Evolutionary conservation across 2,329 filamentous ascomycete genomes (phyloP).

Genomic region (Colletotrichum chlorophyti): DNA sequence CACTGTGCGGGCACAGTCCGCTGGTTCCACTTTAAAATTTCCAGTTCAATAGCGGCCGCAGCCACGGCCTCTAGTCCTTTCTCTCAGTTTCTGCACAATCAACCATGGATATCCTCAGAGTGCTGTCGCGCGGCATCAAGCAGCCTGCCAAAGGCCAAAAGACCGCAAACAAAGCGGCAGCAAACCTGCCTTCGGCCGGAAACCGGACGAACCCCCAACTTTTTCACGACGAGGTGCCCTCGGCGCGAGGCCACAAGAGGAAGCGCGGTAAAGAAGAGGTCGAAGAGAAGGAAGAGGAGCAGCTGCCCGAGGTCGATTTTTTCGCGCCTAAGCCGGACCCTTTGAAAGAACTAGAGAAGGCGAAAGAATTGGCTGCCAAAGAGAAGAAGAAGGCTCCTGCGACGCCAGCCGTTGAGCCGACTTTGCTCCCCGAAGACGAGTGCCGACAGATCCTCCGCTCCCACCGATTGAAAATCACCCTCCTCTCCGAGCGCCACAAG

Average conservation of each 20-base stretch:
- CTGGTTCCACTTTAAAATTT: slow-evolving; percentile 23
- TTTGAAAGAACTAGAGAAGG: slow-evolving; percentile 24
- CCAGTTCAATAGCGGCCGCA: slow-evolving; percentile 10
- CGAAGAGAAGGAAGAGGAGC: slow-evolving; percentile 40
- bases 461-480: slow-evolving; percentile 84
- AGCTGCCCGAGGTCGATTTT: slow-evolving; percentile 62
- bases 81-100: not conserved
- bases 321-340: slow-evolving; percentile 57
- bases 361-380: slow-evolving; percentile 31
- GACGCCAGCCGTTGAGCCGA: slow-evolving; percentile 37
- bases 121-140: slow-evolving; percentile 75
- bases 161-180: slow-evolving; percentile 38
- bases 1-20: slow-evolving; percentile 18
- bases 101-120: slow-evolving; percentile 74
- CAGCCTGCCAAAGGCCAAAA: slow-evolving; percentile 48
- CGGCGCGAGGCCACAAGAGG: slow-evolving; percentile 56
- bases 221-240: slow-evolving; percentile 63
- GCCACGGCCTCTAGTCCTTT: not conserved
- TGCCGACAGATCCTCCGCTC: slow-evolving; percentile 77
- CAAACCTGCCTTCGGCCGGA: slow-evolving; percentile 69
- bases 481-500: slow-evolving; percentile 64
- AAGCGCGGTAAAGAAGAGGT: slow-evolving; percentile 51
- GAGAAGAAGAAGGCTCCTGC: slow-evolving; percentile 32
- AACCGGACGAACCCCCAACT: slow-evolving; percentile 72
- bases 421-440: slow-evolving; percentile 69